Conservation (phyloP, 1,139 yeast genomes). For the Candida pseudocylindracea region DNA sequence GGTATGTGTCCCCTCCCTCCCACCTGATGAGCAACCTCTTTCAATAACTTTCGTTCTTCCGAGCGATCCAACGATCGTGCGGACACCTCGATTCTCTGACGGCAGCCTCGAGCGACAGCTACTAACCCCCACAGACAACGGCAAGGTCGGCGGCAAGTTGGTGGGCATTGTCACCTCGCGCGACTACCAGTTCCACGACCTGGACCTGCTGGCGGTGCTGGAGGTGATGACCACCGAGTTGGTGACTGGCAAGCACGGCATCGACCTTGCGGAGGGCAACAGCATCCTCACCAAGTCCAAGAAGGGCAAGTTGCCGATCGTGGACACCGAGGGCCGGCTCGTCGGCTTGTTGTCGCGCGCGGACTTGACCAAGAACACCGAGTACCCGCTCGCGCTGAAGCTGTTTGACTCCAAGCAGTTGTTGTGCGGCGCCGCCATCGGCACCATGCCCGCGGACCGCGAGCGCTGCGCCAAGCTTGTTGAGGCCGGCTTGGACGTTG, state of each 20-base stretch:
- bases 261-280: constrained; percentile 71
- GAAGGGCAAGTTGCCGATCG: constrained; percentile 93
- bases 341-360: constrained; percentile 85
- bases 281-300: constrained; percentile 77
- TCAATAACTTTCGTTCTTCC: constrained; percentile 99
- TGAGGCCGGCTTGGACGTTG: constrained; percentile 95
- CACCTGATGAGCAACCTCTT: constrained; percentile 36
- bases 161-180: constrained; percentile 93
- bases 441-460: constrained; percentile 79
- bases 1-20: constrained; percentile 40
- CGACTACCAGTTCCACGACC: constrained; percentile 88
- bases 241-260: constrained; percentile 66
- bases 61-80: constrained; percentile 91
- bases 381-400: constrained; percentile 88
- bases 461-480: constrained; percentile 68
- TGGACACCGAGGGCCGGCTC: constrained; percentile 55
- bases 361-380: constrained; percentile 88
- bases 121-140: constrained; percentile 37
- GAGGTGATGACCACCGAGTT: constrained; percentile 83
- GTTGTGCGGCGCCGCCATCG: constrained; percentile 97
- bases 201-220: constrained; percentile 33
- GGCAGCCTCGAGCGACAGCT: constrained; percentile 2
- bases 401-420: constrained; percentile 84
- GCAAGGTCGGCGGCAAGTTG: constrained; percentile 73
- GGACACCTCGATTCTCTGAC: constrained; percentile 39